Evolutionary conservation across 2,329 filamentous ascomycete species (phyloP), one percentile per base, ranked within the genome.

Genomic region (Diaporthe citriasiana): DNA sequence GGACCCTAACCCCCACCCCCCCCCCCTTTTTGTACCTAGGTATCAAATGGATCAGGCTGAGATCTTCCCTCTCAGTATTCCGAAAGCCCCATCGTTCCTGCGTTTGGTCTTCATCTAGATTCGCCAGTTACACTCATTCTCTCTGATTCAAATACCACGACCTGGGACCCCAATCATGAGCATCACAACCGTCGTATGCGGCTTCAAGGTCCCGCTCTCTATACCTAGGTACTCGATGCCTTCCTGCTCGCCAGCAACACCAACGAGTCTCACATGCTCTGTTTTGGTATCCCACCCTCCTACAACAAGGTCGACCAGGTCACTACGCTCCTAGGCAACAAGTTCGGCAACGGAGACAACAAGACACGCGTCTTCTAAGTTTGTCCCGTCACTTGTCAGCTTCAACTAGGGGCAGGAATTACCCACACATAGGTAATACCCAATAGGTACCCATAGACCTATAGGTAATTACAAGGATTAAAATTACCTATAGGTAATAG

Each of bases 291-390:
- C 30, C 69, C 55, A 60, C 69, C 69, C 69, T 15, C 30, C 5
- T 71, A 60, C 55, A 4, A 70, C 19, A 40, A 40, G 19, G 9
- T 3, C 42, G 55, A 71, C 15, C 3, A 51, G n/a, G 69, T 71
- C 13, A 71, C 55, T 12, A 71, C 69, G 3, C 69, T 71, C 40
- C 69, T 71, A 1, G 42, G 68, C 40, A 59, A 71, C 30, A 71
- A 59, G 40, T 13, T 71, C 12, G 53, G 53, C 4, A 51, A 50
- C 27, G 68, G 55, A 71, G 55, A 60, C 15, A 40, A 27, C 40
- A 71, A 71, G 33, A 71, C 55, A 25, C 69, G 69, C 30, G 19
- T 71, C n/a, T 71, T n/a, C n/a, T n/a, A n/a, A n/a, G n/a, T n/a
- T 71, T 60, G 42, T 71, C 22, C 55, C 69, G 2, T 50, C 19